These are phyloP conservation scores for Curvularia lunata DNA, from an alignment of 2,329 filamentous ascomycete genomes.

Conservation along the genomic window DNA sequence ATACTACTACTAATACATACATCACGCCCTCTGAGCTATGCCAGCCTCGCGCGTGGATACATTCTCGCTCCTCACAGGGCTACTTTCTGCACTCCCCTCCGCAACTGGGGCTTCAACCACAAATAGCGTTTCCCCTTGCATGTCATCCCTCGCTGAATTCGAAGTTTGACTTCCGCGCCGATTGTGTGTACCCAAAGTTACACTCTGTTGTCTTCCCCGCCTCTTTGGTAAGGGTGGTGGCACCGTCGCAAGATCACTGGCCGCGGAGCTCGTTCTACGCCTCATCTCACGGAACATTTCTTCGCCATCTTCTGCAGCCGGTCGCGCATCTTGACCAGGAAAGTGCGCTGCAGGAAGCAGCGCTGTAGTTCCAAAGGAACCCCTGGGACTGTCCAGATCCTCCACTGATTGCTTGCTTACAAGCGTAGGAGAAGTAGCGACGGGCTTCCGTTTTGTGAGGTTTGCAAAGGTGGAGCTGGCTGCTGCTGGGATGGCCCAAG, in stretches of 20 bases:
- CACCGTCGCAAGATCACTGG: constrained; percentile 14
- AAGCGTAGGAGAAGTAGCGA: constrained; percentile 35
- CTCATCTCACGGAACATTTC: constrained; percentile 21
- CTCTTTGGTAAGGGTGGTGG: constrained; percentile 59
- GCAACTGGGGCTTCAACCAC: constrained; percentile 39
- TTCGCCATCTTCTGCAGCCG: constrained; percentile 11
- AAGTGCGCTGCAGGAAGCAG: constrained; percentile 12
- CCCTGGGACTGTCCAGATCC: constrained; percentile 12
- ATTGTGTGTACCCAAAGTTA: constrained; percentile 19
- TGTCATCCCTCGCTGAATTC: constrained; percentile 1
- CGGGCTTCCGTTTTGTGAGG: constrained; percentile 69
- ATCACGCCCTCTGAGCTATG: constrained; percentile 1
- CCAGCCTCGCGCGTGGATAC: not conserved
- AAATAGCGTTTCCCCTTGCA: constrained; percentile 30
- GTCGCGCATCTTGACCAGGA: constrained; percentile 8
- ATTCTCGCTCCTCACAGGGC: constrained; percentile 4
- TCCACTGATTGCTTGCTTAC: constrained; percentile 16
- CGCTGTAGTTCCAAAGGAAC: constrained; percentile 10
- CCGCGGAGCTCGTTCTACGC: constrained; percentile 14
- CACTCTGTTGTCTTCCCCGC: constrained; percentile 47
- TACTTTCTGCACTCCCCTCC: constrained; percentile 9
- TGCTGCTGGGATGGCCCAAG: constrained; percentile 58
- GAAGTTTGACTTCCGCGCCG: constrained; percentile 11
- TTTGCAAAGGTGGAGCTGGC: constrained; percentile 40
- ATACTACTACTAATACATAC: not conserved